Percentiles rank a stretch among this genome's conserved stretches.
phyloP scores from a whole-genome alignment of 1,284 basidiomycete genomes.

The Pyrrhoderma noxium region DNA sequence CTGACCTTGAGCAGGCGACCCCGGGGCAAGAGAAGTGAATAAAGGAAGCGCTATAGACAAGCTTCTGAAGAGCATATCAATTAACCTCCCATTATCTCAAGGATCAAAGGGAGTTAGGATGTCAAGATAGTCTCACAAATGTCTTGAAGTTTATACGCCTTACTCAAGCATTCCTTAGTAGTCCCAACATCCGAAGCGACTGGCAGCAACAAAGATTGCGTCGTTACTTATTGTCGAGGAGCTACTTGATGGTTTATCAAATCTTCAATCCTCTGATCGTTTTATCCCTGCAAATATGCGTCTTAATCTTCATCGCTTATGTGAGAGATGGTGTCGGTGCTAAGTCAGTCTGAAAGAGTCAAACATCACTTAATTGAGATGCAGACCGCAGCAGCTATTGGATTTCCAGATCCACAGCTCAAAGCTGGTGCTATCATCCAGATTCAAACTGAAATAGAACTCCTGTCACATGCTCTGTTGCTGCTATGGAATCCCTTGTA shows the following conservation, averaged over 20 bases:
- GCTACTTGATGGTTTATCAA: constrained; percentile 73
- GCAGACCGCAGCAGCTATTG: constrained; percentile 61
- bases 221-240: constrained; percentile 86
- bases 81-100: constrained; percentile 77
- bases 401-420: constrained; percentile 39
- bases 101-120: constrained; percentile 60
- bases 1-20: constrained; percentile 24
- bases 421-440: constrained; percentile 53
- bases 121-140: constrained; percentile 69
- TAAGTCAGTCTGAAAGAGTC: constrained; percentile 66
- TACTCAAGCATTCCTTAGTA: constrained; percentile 71
- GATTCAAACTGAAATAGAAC: constrained; percentile 66
- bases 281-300: constrained; percentile 76
- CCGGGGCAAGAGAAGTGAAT: constrained; percentile 40
- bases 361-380: constrained; percentile 72
- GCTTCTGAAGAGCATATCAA: constrained; percentile 60
- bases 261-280: constrained; percentile 66
- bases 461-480: constrained; percentile 71
- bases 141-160: constrained; percentile 84
- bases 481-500: constrained; percentile 81
- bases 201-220: constrained; percentile 78
- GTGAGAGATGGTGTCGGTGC: constrained; percentile 91
- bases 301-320: constrained; percentile 75
- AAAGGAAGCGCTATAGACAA: constrained; percentile 59
- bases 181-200: constrained; percentile 68